A percentile compares a stretch with the other conserved stretches of the same genome.
These are phyloP conservation scores for Cystoisospora suis DNA, from an alignment of 169 alveolate genomes.

Conservation along the genomic window DNA sequence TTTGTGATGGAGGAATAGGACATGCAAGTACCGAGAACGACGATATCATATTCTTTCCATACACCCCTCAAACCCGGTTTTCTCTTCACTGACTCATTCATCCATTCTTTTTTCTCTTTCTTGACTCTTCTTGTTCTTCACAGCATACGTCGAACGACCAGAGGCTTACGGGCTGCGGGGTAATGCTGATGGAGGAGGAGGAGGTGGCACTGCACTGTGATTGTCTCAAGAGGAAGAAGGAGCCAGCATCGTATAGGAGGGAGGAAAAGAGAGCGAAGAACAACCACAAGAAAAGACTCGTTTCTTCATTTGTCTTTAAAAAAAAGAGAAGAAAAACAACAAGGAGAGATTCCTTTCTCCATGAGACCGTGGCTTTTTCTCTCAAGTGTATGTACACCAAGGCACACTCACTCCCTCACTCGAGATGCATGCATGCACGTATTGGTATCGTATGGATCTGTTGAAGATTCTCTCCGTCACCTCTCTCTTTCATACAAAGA, in stretches of 20 bases:
- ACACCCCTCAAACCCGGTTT: not conserved
- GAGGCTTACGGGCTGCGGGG: constrained; percentile 53
- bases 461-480: too few relatives aligned
- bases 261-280: not conserved
- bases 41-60: not conserved
- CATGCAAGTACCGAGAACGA: too few relatives aligned
- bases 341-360: not conserved
- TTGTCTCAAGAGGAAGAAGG: not conserved
- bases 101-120: not conserved
- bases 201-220: not conserved
- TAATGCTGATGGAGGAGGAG: not conserved
- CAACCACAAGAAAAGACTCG: not conserved
- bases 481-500: not conserved
- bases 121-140: not conserved
- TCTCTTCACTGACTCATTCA: not conserved
- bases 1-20: too few relatives aligned
- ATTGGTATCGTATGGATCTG: too few relatives aligned
- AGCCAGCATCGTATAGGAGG: not conserved
- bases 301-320: not conserved
- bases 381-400: not conserved
- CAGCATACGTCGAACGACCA: constrained; percentile 60
- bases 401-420: not conserved
- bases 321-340: not conserved
- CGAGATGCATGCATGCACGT: not conserved
- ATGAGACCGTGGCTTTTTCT: not conserved